Base-by-base conservation (phyloP, 2,329 filamentous ascomycete species). In the Achaetomium macrosporum region DNA sequence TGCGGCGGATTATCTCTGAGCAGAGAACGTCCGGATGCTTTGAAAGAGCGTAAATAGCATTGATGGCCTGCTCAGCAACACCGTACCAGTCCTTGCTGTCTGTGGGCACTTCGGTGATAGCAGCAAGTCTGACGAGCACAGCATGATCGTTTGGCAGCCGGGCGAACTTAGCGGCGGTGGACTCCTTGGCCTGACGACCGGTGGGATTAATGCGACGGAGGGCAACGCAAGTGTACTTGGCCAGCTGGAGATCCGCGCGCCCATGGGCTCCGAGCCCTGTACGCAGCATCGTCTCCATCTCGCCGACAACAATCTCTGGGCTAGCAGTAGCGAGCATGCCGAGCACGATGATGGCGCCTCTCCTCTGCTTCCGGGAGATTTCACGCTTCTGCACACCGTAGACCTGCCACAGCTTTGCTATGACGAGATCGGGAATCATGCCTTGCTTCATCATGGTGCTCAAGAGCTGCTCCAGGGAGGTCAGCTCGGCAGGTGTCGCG, bases 361-460 rank as follows among this genome's bases (percentile, higher is more conserved):
- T 82, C 57, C 93, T 82, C 69, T 97, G 93, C 2, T 84, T 92
- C 63, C 84, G 87, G 0, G 93, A 97, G 42, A 96, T 96, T 53
- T 96, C 91, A 56, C 88, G 85, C 72, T 86, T 93, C 65, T 96
- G 91, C 42, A 96, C 86, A 37, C 92, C 90, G 65, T 99, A 99
- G 3, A 99, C 91, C 65, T 96, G 90, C 93, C 95, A 99, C 6
- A 99, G 76, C 73, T 97, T 99, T 48, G 87, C 80, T 45, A 97
- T 80, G 46, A 99, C 92, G 1, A 87, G 75, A 17, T 95, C 90
- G 1, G 88, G 86, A 57, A 99, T 85, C 68, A 91, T 81, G 13
- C 90, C 89, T 36, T 86, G 85, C 71, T 91, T 95, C 89, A 96
- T 96, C 93, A 99, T 99, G 0, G 90, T 97, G 57, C 88, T 90